Base-by-base conservation (phyloP, 1,284 basidiomycete genomes). In the Uromyces viciae-fabae region DNA sequence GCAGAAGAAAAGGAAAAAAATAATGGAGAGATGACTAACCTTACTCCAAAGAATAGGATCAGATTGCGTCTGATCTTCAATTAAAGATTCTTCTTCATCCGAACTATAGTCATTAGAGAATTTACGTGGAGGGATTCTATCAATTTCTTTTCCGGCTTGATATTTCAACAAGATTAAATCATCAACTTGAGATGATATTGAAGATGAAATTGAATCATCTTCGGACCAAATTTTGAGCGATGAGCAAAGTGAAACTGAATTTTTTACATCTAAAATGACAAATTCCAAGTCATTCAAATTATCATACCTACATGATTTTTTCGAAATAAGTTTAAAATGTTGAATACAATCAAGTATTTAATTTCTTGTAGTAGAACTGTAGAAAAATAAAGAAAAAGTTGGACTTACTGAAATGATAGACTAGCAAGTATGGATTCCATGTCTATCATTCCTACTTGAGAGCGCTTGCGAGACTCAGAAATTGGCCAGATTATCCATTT, bases 401-500 rank as follows among this genome's bases (percentile, higher is more conserved):
- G 14, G 19, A 71, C 69, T 22, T 31, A 72, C 69, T 54, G 14
- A n/a, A 72, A 31, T n/a, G 46, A 72, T 19, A 72, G 69, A 72
- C 52, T 25, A 31, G 69, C 69, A 3, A 72, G 69, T 7, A 52
- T 54, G 49, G 52, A 22, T 38, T 72, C 69, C 69, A 72, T 72
- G 46, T 72, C 69, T 33, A 72, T 54, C 4, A 72, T 22, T 22
- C 69, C 69, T 8, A 72, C 43, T 2, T 72, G 69, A 33, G 69
- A 1, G 1, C 43, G 46, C 38, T 72, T 72, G 5, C 69, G 46
- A 17, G 49, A 5, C 69, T 72, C 69, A 9, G 69, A 54, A 52
- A 72, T 36, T 31, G 69, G 69, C 69, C 69, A 72, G 31, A 72
- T 54, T 8, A 72, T 28, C 69, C 69, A 72, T 54, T 54, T 54